Percentiles rank a stretch among this genome's conserved stretches.
These are phyloP conservation scores for Brassica carinata DNA, from an alignment of 345 rosid genomes.

Conservation along the genomic window DNA sequence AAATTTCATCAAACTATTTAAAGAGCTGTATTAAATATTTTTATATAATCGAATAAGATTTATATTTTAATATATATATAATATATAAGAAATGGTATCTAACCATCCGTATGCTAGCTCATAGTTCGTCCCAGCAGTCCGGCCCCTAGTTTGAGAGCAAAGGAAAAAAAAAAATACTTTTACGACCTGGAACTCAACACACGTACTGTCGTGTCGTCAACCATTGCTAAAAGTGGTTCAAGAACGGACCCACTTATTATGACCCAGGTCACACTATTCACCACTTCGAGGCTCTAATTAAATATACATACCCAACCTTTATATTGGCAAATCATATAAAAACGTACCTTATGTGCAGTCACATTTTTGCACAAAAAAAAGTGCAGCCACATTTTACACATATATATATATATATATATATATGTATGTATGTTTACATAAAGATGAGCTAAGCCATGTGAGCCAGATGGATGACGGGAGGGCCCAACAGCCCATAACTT, in stretches of 20 bases:
- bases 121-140: constrained; percentile 28
- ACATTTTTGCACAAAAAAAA: too few relatives aligned
- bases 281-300: constrained; percentile 34
- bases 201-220: neutral
- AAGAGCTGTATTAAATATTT: neutral
- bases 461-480: constrained; percentile 34
- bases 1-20: constrained; percentile 17
- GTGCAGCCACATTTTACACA: neutral
- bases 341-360: constrained; percentile 16
- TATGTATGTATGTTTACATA: neutral
- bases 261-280: constrained; percentile 17
- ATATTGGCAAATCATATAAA: constrained; percentile 14
- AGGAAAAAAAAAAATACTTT: constrained; percentile 12
- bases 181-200: constrained; percentile 11
- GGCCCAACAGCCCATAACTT: constrained; percentile 40
- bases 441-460: constrained; percentile 40
- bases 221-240: constrained; percentile 12
- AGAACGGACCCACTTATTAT: constrained; percentile 33
- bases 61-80: neutral
- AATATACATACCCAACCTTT: constrained; percentile 7
- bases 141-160: constrained; percentile 34
- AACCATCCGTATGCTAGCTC: constrained; percentile 3
- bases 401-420: neutral
- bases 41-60: neutral
- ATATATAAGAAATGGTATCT: neutral